Evolutionary conservation across 345 rosid species (phyloP), one percentile per base, ranked within the genome.

Genomic region (Pistacia integerrima): DNA sequence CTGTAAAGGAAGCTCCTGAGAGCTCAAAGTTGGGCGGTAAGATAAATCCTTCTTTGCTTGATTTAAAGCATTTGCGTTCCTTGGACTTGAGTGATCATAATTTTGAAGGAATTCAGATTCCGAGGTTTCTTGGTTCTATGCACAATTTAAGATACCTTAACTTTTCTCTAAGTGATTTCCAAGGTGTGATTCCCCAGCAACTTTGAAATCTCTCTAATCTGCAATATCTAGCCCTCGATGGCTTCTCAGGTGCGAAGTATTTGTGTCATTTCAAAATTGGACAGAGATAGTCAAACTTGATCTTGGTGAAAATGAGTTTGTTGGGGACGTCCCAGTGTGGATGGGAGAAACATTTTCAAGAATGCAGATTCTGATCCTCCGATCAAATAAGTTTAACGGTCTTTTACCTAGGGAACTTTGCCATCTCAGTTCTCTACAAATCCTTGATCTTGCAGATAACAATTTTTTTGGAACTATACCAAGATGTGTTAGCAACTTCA

Each of bases 361-460:
- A 2, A 11, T 44, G 46, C 36, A 3, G 5, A 18, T 79, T 17
- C 49, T 79, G 30, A 68, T 28, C 3, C 38, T 74, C 17, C 51
- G 69, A 16, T 79, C 68, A 2, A 83, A 83, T 48, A 58, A 30
- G 18, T 77, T 83, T 5, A 6, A 61, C 5, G 76, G 83, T 60
- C 54, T 71, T 22, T 64, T 83, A 30, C 80, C 80, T 22, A 56
- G 17, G 14, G 16, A 64, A 44, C 10, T 79, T 8, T 74, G 75
- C 48, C 12, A 12, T 54, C 58, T 79, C 0, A 11, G 28, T 41
- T 64, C 22, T 59, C 30, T 79, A 2, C 33, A 73, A 28, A 69
- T 70, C 17, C 18, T 79, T 2, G 82, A 74, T 17, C 74, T 79
- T 7, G 74, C 66, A 17, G 35, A 69, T 18, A 76, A 57, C 66